Evolutionary conservation across 164 flowering plant genomes (phyloP).

Genomic region (Magnolia kwangsiensis): DNA sequence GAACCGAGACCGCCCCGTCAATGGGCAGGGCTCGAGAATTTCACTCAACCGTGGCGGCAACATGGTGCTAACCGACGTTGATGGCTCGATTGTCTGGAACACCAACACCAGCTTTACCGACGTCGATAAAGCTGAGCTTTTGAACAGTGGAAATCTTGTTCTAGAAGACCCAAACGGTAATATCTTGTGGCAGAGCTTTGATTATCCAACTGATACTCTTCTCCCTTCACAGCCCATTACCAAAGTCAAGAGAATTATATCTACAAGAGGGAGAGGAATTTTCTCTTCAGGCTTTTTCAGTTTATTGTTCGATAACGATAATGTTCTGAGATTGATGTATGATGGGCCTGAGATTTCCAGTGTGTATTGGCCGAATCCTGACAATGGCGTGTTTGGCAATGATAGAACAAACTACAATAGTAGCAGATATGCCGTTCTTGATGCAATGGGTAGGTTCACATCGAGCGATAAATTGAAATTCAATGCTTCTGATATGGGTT

Average conservation of each 20-base stretch:
- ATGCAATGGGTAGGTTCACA: constrained; percentile 13
- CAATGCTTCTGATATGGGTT: constrained; percentile 13
- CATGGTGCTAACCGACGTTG: constrained; percentile 9
- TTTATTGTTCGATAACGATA: constrained; percentile 15
- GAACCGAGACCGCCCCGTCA: constrained; percentile 16
- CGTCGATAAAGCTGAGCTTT: constrained; percentile 1
- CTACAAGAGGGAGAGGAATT: background rate
- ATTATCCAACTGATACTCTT: constrained; percentile 17
- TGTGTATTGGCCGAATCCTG: constrained; percentile 15
- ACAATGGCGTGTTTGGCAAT: background rate
- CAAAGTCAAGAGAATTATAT: constrained; percentile 8
- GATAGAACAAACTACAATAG: constrained; percentile 17
- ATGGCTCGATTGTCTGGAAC: constrained; percentile 15
- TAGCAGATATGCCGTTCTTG: constrained; percentile 14
- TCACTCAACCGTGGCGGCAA: constrained; percentile 3
- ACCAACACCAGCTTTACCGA: constrained; percentile 12
- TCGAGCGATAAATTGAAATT: constrained; percentile 15
- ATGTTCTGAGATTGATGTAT: constrained; percentile 14
- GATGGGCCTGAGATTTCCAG: constrained; percentile 18
- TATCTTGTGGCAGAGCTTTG: constrained; percentile 17
- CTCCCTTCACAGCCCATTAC: constrained; percentile 15
- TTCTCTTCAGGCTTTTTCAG: constrained; percentile 8
- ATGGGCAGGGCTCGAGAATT: constrained; percentile 12
- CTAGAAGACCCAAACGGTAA: constrained; percentile 10
- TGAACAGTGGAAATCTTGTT: constrained; percentile 11